Base-by-base conservation (phyloP, 257 asterid genomes). In the Anisodus tanguticus region DNA sequence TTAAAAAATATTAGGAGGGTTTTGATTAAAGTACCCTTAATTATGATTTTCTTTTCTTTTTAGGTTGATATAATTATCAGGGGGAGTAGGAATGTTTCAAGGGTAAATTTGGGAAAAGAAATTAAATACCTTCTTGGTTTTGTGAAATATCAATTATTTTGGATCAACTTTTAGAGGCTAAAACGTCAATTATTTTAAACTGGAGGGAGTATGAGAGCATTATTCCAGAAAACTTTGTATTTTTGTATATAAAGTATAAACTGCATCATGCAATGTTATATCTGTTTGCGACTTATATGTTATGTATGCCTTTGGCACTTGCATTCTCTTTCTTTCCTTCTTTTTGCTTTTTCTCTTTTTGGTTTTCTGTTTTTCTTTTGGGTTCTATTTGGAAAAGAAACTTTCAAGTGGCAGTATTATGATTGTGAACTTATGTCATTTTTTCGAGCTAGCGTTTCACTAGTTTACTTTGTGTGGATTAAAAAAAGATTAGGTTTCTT, bases 261-360 rank as follows among this genome's bases (percentile, higher is more conserved):
- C 64, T 16, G 1, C 81, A 26, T 49, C 63, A 77, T 54, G 39
- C 26, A 74, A 54, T 60, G 51, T n/a, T 69, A 76, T n/a, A 13
- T 5, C 35, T 60, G 43, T 60, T 82, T 81, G 11, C 78, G 58
- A 45, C 81, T 43, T 69, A 5, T 54, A 53, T 37, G 64, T 59
- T 62, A 26, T 26, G 39, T 71, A 11, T 83, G 31, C 51, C 59
- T 9, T 71, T 70, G 51, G 80, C 60, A 11, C 83, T 64, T 85
- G 22, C 31, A 58, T 70, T 86, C 76, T 37, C 76, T 57, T 11
- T 80, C 17, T 82, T 79, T 26, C 53, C 83, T 74, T 13, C 47
- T 19, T 47, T 72, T 47, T 72, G 41, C 19, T 19, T 72, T 19
- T 72, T 72, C 59, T 72, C 80, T 72, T 43, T n/a, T 19, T 13